Evolutionary conservation across 441 rosid species (phyloP), one percentile per base, ranked within the genome.

Genomic region (Syzygium malaccense): DNA sequence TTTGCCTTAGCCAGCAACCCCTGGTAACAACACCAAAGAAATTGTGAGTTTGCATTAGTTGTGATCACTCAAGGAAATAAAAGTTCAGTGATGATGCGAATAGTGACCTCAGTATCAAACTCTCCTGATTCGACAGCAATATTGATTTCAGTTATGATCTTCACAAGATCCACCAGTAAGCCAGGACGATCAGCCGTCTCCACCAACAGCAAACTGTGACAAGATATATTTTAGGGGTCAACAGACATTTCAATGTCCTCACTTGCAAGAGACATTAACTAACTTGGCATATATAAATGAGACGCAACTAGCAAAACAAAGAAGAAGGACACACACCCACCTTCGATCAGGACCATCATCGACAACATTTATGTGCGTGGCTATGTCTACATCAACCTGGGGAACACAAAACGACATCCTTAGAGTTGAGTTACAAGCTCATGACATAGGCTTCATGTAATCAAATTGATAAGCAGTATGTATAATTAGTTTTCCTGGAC

Each of bases 131-230:
- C 98, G 14, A 98, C 98, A 62, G 95, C 91, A 7, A 98, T 80
- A 88, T 92, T 96, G 86, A 95, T 95, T 92, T 98, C 99, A 41
- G 97, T 91, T 83, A 96, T 91, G 89, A 89, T 92, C 94, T 94
- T 97, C 80, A 98, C 98, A 85, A 98, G 96, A 90, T 98, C 99
- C 85, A 98, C 97, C 91, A 98, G 90, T 56, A 98, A 93, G 75
- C 99, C 99, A 33, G 99, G 98, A 57, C 96, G 97, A 92, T 98
- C 99, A 19, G 96, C 99, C 7, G 99, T 89, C 94, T 98, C 99
- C 91, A 98, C 97, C 68, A 32, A 90, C n/a, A 98, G 95, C 94
- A 98, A 93, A 94, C 99, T 97, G 95, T 88, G 88, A 88, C 6
- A 7, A 75, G 33, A 85, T 84, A 86, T 9, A 66, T 64, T 49